phyloP scores from a whole-genome alignment of 176 grass and related monocot genomes.

The Stipa capillata region DNA sequence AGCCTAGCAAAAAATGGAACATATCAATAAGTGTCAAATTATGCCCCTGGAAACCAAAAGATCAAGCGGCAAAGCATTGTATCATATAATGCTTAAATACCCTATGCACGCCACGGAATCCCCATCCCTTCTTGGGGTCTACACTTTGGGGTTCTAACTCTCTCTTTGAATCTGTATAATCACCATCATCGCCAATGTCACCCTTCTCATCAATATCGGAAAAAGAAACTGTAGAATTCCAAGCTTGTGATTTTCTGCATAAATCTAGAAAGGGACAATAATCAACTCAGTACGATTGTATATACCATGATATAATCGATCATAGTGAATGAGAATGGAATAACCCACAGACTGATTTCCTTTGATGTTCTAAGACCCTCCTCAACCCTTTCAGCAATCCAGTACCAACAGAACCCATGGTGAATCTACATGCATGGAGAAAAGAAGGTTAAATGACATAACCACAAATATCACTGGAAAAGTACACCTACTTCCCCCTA shows the following conservation, averaged over 20 bases:
- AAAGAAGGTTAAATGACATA: conserved; percentile 20
- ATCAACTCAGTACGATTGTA: conserved; percentile 1
- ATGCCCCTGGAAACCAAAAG: not conserved
- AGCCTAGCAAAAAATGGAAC: conserved; percentile 52
- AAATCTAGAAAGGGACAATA: conserved; percentile 36
- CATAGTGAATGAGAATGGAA: not conserved
- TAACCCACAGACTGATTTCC: conserved; percentile 36
- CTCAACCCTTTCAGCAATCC: conserved; percentile 53
- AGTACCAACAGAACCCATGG: conserved; percentile 40
- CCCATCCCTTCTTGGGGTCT: conserved; percentile 66
- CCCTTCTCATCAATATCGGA: conserved; percentile 42
- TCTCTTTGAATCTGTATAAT: conserved; percentile 41
- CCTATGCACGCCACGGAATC: conserved; percentile 76
- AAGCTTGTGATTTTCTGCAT: conserved; percentile 34
- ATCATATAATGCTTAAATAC: conserved; percentile 31
- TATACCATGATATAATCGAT: not conserved
- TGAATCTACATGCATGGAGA: conserved; percentile 34
- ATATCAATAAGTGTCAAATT: not conserved
- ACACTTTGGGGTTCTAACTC: conserved; percentile 50
- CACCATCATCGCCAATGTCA: conserved; percentile 19
- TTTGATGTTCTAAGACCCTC: conserved; percentile 30
- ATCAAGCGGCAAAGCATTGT: not conserved
- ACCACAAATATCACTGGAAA: not conserved
- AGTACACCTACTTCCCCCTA: not conserved
- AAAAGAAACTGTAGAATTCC: conserved; percentile 56